Evolutionary conservation across 768 basidiomycete species (phyloP).

Genomic region (Naematelia aurantialba): DNA sequence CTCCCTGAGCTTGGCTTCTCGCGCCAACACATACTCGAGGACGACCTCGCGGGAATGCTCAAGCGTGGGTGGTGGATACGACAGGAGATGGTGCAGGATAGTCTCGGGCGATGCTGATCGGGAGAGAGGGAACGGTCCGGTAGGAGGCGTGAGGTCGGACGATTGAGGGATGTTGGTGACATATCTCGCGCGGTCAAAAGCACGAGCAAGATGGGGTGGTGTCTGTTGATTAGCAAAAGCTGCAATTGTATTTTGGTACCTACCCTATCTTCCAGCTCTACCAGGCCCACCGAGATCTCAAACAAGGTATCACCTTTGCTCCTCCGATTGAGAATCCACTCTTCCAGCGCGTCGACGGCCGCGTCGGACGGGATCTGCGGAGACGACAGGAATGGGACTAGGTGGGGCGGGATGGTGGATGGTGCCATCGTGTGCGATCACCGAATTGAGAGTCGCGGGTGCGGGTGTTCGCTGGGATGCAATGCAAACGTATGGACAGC

Average conservation of each 20-base stretch:
- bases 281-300: conserved; percentile 44
- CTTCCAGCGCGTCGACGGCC: conserved; percentile 46
- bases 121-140: conserved; percentile 38
- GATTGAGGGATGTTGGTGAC: conserved; percentile 45
- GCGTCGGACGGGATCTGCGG: conserved; percentile 17
- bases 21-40: conserved; percentile 40
- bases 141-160: conserved; percentile 46
- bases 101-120: conserved; percentile 37
- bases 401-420: conserved; percentile 16
- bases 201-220: conserved; percentile 26
- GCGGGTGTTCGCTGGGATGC: too few relatives aligned
- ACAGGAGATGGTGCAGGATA: conserved; percentile 40
- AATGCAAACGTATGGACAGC: too few relatives aligned
- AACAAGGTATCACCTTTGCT: conserved; percentile 43
- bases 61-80: conserved; percentile 35
- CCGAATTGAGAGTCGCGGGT: too few relatives aligned
- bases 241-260: conserved; percentile 6
- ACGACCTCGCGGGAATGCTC: conserved; percentile 47
- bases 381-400: conserved; percentile 10
- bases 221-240: conserved; percentile 17
- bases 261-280: conserved; percentile 46
- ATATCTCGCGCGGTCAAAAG: conserved; percentile 42
- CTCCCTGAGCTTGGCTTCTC: conserved; percentile 37
- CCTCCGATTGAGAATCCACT: conserved; percentile 42
- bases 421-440: conserved; percentile 19